Evolutionary conservation across 2,329 filamentous ascomycete genomes (phyloP).

Genomic region (Hypoxylon sp.): DNA sequence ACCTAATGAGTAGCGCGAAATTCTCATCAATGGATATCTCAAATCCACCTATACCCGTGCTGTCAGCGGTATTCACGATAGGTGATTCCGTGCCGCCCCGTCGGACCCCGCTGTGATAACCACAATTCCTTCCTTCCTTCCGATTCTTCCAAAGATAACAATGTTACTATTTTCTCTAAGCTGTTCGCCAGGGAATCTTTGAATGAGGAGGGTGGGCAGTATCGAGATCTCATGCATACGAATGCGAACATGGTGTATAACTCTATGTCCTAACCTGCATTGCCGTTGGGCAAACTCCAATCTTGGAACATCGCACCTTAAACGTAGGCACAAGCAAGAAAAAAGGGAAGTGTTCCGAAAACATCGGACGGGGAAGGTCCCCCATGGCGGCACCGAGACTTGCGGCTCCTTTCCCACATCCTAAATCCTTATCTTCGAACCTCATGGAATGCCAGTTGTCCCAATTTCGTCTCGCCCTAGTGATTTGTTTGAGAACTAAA

Average conservation of each 20-base stretch:
- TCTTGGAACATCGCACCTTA: conserved; percentile 22
- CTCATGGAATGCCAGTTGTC: conserved; percentile 22
- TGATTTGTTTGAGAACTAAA: conserved; percentile 21
- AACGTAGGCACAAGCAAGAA: conserved; percentile 8
- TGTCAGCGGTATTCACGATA: conserved; percentile 35
- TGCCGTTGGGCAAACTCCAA: conserved; percentile 9
- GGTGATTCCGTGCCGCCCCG: conserved; percentile 25
- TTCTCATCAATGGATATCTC: conserved; percentile 15
- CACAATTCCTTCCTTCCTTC: conserved; percentile 7
- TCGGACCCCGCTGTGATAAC: conserved; percentile 21
- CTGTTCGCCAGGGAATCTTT: not conserved
- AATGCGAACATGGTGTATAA: conserved; percentile 12
- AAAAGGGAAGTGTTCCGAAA: conserved; percentile 16
- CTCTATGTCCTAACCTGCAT: conserved; percentile 1
- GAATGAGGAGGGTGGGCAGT: not conserved
- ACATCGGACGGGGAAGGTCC: conserved; percentile 15
- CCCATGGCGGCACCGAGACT: conserved; percentile 26
- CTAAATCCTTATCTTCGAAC: conserved; percentile 16
- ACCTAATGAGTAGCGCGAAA: conserved; percentile 28
- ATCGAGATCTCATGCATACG: not conserved
- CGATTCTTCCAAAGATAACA: conserved; percentile 2
- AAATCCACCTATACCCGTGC: conserved; percentile 15
- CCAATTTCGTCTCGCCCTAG: conserved; percentile 38
- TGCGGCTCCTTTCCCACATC: conserved; percentile 31
- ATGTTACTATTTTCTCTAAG: not conserved